phyloP scores from a whole-genome alignment of 441 rosid genomes.

The Isatis lusitanica region DNA sequence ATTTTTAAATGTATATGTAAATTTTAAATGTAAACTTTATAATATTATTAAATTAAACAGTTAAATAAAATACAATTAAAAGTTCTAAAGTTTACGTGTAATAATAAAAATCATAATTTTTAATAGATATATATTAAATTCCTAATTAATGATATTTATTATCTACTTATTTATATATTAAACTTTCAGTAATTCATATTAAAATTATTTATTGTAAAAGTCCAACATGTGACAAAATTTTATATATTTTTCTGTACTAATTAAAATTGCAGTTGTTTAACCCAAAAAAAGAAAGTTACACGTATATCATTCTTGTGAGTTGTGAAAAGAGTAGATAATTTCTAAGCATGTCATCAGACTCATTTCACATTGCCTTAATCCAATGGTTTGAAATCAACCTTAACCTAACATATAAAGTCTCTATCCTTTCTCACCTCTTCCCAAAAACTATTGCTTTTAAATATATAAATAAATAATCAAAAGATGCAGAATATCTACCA shows the following conservation, averaged over 20 bases:
- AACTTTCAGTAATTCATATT: not conserved
- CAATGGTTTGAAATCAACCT: conserved; percentile 32
- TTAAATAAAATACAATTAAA: not conserved
- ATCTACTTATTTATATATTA: not conserved
- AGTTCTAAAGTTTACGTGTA: not conserved
- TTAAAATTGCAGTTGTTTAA: not conserved
- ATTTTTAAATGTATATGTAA: not conserved
- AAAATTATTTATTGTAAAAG: not conserved
- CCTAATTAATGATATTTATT: not conserved
- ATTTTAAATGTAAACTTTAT: not conserved
- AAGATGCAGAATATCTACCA: conserved; percentile 15
- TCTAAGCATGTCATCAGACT: not conserved
- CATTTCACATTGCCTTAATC: conserved; percentile 17
- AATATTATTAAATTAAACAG: too few relatives aligned
- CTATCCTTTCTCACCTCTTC: not conserved
- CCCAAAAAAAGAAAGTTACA: not conserved
- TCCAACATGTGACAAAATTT: not conserved
- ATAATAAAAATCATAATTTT: not conserved
- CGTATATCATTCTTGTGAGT: not conserved
- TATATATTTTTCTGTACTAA: not conserved
- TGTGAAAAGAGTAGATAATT: not conserved
- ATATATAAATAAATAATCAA: not conserved
- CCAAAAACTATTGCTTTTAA: conserved; percentile 25
- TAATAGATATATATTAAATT: not conserved
- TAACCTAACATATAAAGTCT: conserved; percentile 31